A percentile compares a stretch with the other conserved stretches of the same genome.
phyloP scores from a whole-genome alignment of 352 stramenopile genomes.

The Globisporangium viniferum region DNA sequence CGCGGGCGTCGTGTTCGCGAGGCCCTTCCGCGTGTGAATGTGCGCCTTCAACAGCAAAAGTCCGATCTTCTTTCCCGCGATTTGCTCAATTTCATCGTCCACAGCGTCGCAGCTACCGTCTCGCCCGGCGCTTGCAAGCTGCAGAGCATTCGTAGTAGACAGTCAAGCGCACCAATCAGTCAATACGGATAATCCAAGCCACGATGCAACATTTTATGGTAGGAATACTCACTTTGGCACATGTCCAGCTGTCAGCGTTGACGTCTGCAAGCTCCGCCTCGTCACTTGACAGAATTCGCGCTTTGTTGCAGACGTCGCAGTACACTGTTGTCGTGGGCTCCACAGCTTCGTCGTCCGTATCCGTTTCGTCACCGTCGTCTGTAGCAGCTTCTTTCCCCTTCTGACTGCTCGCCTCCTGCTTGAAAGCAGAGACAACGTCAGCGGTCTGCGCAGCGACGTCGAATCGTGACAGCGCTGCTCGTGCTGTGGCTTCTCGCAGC shows the following conservation, averaged over 20 bases:
- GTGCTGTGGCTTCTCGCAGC: conserved; percentile 46
- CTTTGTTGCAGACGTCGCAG: conserved; percentile 81
- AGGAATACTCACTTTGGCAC: conserved; percentile 19
- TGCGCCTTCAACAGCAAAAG: conserved; percentile 36
- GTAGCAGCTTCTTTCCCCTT: background rate
- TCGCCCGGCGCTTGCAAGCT: conserved; percentile 34
- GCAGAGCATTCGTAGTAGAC: background rate
- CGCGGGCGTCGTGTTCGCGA: conserved; percentile 45
- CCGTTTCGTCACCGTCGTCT: conserved; percentile 23
- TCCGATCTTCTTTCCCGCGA: conserved; percentile 46
- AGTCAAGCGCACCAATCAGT: background rate
- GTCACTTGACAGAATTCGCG: conserved; percentile 54
- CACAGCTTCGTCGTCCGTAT: conserved; percentile 45
- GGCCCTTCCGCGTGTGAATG: conserved; percentile 51
- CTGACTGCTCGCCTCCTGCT: background rate
- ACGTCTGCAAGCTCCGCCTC: conserved; percentile 36
- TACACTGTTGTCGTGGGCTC: conserved; percentile 72
- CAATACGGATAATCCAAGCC: too few species aligned
- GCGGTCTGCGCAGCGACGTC: conserved; percentile 37
- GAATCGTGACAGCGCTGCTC: conserved; percentile 54
- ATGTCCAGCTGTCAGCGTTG: conserved; percentile 51
- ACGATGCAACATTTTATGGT: background rate
- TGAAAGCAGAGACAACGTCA: conserved; percentile 45
- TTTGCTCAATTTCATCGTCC: conserved; percentile 75
- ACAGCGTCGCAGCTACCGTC: conserved; percentile 40